Conservation (phyloP, 371 early-diverging fungal genomes). For the Coemansia sp. region DNA sequence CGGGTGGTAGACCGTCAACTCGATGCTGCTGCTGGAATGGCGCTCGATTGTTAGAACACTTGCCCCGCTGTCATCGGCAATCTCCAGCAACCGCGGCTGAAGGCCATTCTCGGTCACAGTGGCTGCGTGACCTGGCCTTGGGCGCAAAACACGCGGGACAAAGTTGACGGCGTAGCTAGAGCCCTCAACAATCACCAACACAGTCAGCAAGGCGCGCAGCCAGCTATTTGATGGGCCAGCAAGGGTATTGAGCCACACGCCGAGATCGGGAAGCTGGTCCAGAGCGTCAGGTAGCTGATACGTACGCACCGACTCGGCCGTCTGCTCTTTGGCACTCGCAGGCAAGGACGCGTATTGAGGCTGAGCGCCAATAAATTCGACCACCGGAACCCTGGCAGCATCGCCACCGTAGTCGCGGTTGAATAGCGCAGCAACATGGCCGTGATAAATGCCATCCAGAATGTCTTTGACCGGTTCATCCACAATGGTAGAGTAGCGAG, state of each 20-base stretch:
- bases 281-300: no score
- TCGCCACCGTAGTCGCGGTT: no score
- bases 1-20: no score
- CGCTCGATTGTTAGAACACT: slow-evolving; percentile 42
- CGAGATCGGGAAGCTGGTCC: slow-evolving; percentile 61
- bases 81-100: slow-evolving; percentile 49
- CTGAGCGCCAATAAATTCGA: no score
- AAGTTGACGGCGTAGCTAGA: slow-evolving; percentile 76
- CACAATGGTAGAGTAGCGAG: no score
- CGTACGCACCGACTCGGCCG: no score
- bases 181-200: slow-evolving; percentile 78
- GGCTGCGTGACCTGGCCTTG: slow-evolving; percentile 78
- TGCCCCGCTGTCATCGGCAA: slow-evolving; percentile 41
- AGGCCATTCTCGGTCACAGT: slow-evolving; percentile 56
- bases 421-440: no score
- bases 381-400: no score
- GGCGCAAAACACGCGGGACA: slow-evolving; percentile 73
- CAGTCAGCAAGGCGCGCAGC: slow-evolving; percentile 84
- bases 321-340: background rate
- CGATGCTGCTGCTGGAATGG: slow-evolving; percentile 57
- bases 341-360: slow-evolving; percentile 20
- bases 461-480: no score
- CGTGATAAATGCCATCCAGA: no score
- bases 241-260: slow-evolving; percentile 72
- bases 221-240: slow-evolving; percentile 77